Evolutionary conservation across 805 yeast species (phyloP), one percentile per base, ranked within the genome.

Genomic region (Metschnikowia colocasiae): DNA sequence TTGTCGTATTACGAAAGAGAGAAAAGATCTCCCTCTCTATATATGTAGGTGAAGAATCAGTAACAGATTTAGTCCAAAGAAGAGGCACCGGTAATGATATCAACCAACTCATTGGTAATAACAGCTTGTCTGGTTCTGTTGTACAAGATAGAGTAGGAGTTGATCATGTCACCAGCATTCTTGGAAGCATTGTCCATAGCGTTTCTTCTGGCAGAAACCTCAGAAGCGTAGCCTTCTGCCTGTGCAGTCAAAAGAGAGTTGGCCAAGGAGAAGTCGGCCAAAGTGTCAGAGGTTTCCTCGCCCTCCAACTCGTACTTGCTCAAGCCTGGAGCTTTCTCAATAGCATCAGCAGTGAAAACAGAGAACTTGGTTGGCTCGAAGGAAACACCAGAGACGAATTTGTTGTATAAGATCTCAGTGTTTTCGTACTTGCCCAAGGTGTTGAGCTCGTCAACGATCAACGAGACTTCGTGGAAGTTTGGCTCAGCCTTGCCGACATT

Each of bases 121-220:
- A 55, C 58, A 43, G 58, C 58, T 38, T 55, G 58, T 56, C 59
- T 56, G 50, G 59, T 54, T 83, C 99, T 92, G 91, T 94, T 94
- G 79, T 94, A 94, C 75, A 94, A 83, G 73, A 94, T 94, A 60
- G 98, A 86, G 86, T 87, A 92, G 68, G 81, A 85, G 76, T 81
- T 83, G 69, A 94, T 94, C 98, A 94, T 94, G 64, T 94, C 99
- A 76, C 96, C 96, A 55, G 99, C 99, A 70, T 92, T 92, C 94
- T 94, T 92, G 60, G 97, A 90, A 55, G 99, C 99, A 68, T 94
- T 94, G 76, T 92, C 99, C 99, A 92, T 92, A 60, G 99, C 98
- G 70, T 89, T 92, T 83, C 99, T 91, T 84, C 99, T 91, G 52
- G 99, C 97, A 56, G 95, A 85, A 59, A 91, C 81, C 80, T 92